Conservation (phyloP, 2,329 filamentous ascomycete species). For the Xylaria sp. region DNA sequence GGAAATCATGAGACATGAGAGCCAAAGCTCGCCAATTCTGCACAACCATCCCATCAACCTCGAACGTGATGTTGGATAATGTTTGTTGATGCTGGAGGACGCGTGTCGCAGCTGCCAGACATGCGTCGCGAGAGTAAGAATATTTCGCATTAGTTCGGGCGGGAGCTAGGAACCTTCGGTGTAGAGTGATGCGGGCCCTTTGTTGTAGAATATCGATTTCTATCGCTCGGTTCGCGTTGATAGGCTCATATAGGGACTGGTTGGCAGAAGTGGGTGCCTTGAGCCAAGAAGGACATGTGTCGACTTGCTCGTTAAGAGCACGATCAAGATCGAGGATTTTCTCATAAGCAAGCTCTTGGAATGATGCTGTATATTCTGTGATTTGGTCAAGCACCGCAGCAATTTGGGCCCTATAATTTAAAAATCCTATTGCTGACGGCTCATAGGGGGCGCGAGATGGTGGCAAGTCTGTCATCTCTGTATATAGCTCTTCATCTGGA, state of each 20-base stretch:
- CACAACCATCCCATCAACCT: slow-evolving; percentile 7
- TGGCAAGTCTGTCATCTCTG: neutral
- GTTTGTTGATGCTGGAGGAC: slow-evolving; percentile 6
- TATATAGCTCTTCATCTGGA: slow-evolving; percentile 1
- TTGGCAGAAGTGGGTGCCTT: neutral
- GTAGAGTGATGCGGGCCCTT: neutral
- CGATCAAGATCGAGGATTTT: neutral
- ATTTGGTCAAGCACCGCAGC: neutral
- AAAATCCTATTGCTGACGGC: neutral
- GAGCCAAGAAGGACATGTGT: neutral
- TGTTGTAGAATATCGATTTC: neutral
- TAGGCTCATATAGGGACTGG: neutral
- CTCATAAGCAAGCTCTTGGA: neutral
- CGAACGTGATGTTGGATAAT: neutral
- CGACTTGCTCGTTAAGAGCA: neutral
- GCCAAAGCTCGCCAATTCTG: neutral
- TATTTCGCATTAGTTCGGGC: neutral
- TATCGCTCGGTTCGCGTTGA: neutral
- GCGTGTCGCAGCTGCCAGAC: neutral
- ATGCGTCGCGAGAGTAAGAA: neutral
- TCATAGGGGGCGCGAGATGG: neutral
- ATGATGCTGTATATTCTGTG: neutral
- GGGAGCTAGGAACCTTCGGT: neutral
- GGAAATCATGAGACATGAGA: slow-evolving; percentile 12
- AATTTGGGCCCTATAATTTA: slow-evolving; percentile 1